These are phyloP conservation scores for Casuarina glauca DNA, from an alignment of 306 rosid genomes.

Conservation along the genomic window DNA sequence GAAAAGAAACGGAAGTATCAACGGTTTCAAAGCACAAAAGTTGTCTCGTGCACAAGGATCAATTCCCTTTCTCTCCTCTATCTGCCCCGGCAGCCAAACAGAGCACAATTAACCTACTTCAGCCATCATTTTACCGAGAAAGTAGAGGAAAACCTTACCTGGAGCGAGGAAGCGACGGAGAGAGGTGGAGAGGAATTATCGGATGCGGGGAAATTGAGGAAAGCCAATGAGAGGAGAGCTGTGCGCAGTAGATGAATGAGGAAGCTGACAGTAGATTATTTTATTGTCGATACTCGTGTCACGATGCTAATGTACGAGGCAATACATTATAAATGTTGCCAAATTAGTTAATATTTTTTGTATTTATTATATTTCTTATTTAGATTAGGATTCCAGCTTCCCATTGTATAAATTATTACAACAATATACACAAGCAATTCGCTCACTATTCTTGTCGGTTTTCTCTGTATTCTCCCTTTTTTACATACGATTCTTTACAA, in stretches of 20 bases:
- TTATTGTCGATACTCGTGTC: background rate
- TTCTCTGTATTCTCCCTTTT: no score
- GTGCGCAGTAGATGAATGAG: slow-evolving; percentile 16
- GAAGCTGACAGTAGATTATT: slow-evolving; percentile 3
- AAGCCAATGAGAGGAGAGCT: slow-evolving; percentile 33
- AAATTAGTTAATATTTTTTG: no score
- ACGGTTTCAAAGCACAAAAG: background rate
- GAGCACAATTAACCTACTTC: background rate
- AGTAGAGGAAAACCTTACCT: slow-evolving; percentile 19
- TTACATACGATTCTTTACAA: no score
- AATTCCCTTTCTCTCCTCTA: background rate
- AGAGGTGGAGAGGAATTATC: slow-evolving; percentile 1
- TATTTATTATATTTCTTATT: no score
- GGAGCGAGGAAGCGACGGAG: background rate
- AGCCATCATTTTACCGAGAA: background rate
- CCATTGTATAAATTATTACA: no score
- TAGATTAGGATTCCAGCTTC: no score
- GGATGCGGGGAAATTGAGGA: slow-evolving; percentile 23
- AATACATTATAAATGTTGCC: no score
- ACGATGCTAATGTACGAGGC: no score
- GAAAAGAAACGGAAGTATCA: background rate
- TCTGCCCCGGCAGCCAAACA: background rate
- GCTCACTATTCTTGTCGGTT: no score
- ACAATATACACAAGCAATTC: no score
- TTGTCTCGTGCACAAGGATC: background rate